phyloP scores from a whole-genome alignment of 495 filamentous ascomycete species.

The Geoglossum glabrum region DNA sequence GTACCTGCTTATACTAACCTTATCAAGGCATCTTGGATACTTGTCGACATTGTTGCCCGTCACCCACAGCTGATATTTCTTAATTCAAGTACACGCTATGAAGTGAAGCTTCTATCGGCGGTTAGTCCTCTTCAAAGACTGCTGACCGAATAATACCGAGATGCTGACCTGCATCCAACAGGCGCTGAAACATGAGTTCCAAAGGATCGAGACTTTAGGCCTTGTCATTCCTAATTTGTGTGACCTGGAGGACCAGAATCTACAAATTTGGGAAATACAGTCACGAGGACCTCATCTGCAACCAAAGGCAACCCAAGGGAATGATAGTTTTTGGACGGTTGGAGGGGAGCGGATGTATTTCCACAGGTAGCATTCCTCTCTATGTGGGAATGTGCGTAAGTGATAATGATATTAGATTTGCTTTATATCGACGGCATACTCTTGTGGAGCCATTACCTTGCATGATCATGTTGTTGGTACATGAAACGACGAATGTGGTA shows the following conservation, averaged over 20 bases:
- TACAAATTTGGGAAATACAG: constrained; percentile 15
- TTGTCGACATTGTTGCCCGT: constrained; percentile 8
- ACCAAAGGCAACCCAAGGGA: not conserved
- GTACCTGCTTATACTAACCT: constrained; percentile 9
- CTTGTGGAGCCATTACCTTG: not conserved
- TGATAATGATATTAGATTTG: not conserved
- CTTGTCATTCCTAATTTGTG: not conserved
- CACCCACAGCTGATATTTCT: constrained; percentile 3
- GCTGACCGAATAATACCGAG: not conserved
- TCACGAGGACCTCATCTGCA: constrained; percentile 5
- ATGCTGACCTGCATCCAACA: not conserved
- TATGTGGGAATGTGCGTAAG: not conserved
- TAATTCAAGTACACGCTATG: constrained; percentile 6
- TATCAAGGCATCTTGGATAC: constrained; percentile 16
- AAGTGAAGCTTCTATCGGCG: not conserved
- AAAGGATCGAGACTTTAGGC: not conserved
- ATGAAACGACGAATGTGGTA: not conserved
- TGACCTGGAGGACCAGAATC: constrained; percentile 5
- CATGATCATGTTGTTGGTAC: not conserved
- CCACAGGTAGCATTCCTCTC: not conserved
- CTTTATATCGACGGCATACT: not conserved
- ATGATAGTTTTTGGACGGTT: not conserved
- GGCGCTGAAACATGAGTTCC: not conserved
- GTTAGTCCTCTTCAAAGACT: not conserved
- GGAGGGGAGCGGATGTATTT: not conserved